phyloP scores from a whole-genome alignment of 805 yeast species.

The Yamadazyma phyllophila region DNA sequence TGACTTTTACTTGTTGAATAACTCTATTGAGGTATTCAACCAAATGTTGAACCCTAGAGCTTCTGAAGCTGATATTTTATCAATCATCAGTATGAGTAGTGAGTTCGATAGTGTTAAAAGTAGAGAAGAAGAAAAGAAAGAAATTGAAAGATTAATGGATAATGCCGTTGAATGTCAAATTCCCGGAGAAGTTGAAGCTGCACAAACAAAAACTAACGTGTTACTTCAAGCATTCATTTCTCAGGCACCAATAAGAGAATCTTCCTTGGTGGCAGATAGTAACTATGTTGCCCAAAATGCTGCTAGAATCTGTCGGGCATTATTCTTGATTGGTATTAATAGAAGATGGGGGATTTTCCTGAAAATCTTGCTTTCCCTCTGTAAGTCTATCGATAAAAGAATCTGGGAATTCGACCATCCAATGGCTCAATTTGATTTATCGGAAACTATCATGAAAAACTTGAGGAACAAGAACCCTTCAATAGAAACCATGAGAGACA shows the following conservation, averaged over 20 bases:
- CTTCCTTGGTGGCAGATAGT: slow-evolving; percentile 81
- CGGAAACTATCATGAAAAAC: slow-evolving; percentile 59
- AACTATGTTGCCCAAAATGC: slow-evolving; percentile 95
- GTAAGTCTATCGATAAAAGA: slow-evolving; percentile 81
- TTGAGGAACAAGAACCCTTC: slow-evolving; percentile 63
- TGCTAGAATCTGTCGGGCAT: slow-evolving; percentile 87
- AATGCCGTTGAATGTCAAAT: slow-evolving; percentile 73
- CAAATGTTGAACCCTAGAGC: slow-evolving; percentile 80
- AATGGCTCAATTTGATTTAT: slow-evolving; percentile 78
- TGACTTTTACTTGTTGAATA: slow-evolving; percentile 83
- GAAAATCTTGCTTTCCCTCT: slow-evolving; percentile 69
- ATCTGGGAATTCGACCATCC: slow-evolving; percentile 94
- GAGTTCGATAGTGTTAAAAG: slow-evolving; percentile 90
- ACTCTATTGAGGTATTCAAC: slow-evolving; percentile 86
- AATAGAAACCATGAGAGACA: slow-evolving; percentile 70
- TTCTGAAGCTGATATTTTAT: slow-evolving; percentile 86
- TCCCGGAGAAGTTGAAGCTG: slow-evolving; percentile 68
- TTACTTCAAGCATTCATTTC: slow-evolving; percentile 87
- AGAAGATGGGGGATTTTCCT: slow-evolving; percentile 89
- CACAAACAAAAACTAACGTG: slow-evolving; percentile 85
- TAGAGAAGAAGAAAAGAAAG: slow-evolving; percentile 82
- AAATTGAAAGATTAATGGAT: slow-evolving; percentile 61
- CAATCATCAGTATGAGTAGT: slow-evolving; percentile 86
- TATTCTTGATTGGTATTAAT: slow-evolving; percentile 81
- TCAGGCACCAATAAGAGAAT: slow-evolving; percentile 64